A percentile compares a stretch with the other conserved stretches of the same genome.
Evolutionary conservation across 106 monocot species (phyloP).

Genomic region (Triglochin maritima): DNA sequence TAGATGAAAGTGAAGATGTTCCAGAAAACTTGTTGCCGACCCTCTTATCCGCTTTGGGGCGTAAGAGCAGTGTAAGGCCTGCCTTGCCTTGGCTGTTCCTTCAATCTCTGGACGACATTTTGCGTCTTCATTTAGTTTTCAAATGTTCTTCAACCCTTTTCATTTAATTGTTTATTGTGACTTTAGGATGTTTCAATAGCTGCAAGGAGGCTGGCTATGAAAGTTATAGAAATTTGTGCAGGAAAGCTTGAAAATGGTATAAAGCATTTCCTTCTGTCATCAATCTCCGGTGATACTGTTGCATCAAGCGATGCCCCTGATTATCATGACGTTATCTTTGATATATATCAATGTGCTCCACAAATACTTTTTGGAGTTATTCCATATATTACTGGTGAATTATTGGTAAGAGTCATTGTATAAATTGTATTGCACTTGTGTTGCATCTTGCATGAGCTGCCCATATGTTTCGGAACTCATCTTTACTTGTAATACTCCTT

Average conservation of each 20-base stretch:
- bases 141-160: background rate
- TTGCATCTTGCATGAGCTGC: background rate
- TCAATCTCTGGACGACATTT: background rate
- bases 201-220: conserved; percentile 77
- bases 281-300: conserved; percentile 58
- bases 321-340: conserved; percentile 87
- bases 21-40: conserved; percentile 58
- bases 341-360: conserved; percentile 85
- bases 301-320: conserved; percentile 37
- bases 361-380: conserved; percentile 62
- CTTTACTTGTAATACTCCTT: no score
- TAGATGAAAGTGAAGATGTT: conserved; percentile 95
- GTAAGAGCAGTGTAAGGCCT: conserved; percentile 21
- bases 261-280: conserved; percentile 81
- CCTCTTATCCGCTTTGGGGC: conserved; percentile 65
- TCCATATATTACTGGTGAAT: conserved; percentile 80
- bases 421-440: background rate
- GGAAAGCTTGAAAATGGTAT: conserved; percentile 72
- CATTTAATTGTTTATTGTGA: conserved; percentile 1
- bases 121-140: background rate
- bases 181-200: conserved; percentile 55
- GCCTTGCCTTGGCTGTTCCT: background rate
- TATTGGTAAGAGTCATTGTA: conserved; percentile 52
- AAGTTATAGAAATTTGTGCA: conserved; percentile 67
- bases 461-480: no score